Base-by-base conservation (phyloP, 257 asterid species). In the Osmanthus fragrans region DNA sequence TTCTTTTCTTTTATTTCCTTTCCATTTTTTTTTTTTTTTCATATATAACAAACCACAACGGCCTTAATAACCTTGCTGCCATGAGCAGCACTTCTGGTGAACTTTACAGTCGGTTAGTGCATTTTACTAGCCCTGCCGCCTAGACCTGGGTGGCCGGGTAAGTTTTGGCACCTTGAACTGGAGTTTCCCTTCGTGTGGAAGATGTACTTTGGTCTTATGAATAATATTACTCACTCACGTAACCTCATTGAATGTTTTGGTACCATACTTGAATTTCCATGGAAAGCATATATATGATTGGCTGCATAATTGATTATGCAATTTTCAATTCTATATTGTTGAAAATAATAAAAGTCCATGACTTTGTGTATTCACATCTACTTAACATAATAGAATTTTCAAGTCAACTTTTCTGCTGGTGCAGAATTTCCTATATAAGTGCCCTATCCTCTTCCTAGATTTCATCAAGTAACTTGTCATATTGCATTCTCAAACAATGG, bases 401-500 rank as follows among this genome's bases (percentile, higher is more conserved):
- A 34, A 0, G 37, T 34, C 37, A 34, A 34, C 10, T 8, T 0
- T 10, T 9, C 15, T 8, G 13, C 19, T 13, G 33, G 29, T 60
- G 0, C 32, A 21, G 5, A 19, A 54, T 2, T 25, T 25, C 29
- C 67, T 60, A 60, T 60, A 60, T 21, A 60, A 60, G 33, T 25
- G 30, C 23, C 15, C 33, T 10, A 54, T 60, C 16, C 16, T 60
- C 23, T 6, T 51, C 23, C 23, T 15, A 1, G 2, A 15, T 60
- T 23, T 60, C 16, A 10, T n/a, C 1, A 4, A 60, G 18, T 23
- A 21, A 18, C 40, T 40, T 7, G 0, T 16, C 25, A 30, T 39
- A 13, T 70, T 42, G 32, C 25, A 3, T 71, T 71, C 74, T n/a
- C 34, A 45, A 21, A 23, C 39, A 40, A 75, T 75, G 78, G 58